These are phyloP conservation scores for Xylaria castorea DNA, from an alignment of 495 filamentous ascomycete genomes.

Conservation along the genomic window DNA sequence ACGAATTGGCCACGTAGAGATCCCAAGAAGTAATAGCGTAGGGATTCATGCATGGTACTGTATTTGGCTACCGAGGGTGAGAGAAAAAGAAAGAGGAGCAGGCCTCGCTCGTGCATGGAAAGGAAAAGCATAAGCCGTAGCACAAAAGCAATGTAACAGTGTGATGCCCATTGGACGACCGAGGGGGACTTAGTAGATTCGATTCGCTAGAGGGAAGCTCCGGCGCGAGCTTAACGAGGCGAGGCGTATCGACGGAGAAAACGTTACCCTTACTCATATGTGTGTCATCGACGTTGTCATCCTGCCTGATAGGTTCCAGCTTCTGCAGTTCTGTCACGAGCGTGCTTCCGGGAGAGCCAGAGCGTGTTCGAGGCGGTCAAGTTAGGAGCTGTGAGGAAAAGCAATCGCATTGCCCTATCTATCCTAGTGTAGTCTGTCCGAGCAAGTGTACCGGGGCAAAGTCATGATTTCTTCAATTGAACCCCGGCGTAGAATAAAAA, in stretches of 20 bases:
- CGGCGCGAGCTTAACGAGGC: neutral
- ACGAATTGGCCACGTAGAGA: constrained; percentile 18
- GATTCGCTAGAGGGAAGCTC: constrained; percentile 7
- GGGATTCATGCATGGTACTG: constrained; percentile 18
- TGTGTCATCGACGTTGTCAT: neutral
- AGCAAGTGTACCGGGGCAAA: no score
- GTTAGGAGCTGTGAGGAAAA: neutral
- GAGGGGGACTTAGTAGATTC: neutral
- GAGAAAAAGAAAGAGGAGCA: neutral
- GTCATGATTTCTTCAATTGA: neutral
- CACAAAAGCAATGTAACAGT: constrained; percentile 17
- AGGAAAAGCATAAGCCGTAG: neutral
- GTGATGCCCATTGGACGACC: neutral
- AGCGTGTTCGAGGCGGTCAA: neutral
- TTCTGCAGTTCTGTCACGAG: constrained; percentile 1
- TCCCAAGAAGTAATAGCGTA: neutral
- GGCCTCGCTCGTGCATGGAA: neutral
- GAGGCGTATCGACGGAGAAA: neutral
- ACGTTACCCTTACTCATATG: neutral
- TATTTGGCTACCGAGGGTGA: constrained; percentile 24
- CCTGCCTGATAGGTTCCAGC: neutral
- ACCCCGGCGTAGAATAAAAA: neutral
- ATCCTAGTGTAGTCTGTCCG: neutral
- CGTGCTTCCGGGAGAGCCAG: neutral
- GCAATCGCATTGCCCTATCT: constrained; percentile 12